Evolutionary conservation across 305 asterid species (phyloP), one percentile per base, ranked within the genome.

Genomic region (Fraxinus albicans): DNA sequence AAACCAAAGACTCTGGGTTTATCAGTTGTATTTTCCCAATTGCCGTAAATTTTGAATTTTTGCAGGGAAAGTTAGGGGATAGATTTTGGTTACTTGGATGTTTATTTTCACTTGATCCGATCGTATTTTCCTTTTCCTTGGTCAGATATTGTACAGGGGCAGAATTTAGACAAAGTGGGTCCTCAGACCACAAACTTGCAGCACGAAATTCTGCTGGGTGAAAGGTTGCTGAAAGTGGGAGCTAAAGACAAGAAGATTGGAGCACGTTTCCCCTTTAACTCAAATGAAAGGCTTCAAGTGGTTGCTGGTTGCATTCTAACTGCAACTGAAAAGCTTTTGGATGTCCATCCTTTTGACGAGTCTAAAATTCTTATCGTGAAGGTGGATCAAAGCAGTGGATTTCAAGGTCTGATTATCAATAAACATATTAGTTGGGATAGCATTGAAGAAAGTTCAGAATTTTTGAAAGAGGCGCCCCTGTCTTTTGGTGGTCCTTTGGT

Each of bases 401-500:
- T 89, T 83, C 91, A 88, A 78, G 99, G 99, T 80, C 89, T 96
- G 87, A 91, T 96, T 31, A 53, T 90, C 73, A 96, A 96, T 83
- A 96, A 93, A 84, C 95, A 80, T 53, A 91, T 96, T 60, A 89
- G 80, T 40, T 96, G 99, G 99, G 97, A 93, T 77, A 89, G 90
- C 34, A 86, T 89, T 84, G 97, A 89, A 82, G 95, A 87, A 80
- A 89, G 89, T 42, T 84, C 83, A 19, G 90, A 90, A 35, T 77
- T 86, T 44, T 81, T 94, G 35, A 93, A 93, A 85, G 89, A 89
- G 77, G 93, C 96, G 0, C 96, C 96, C 70, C 84, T 94, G n/a
- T 91, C 94, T 69, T 91, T 88, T 27, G 99, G 99, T 29, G 99
- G 99, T 74, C 98, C 99, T 12, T 94, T 93, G 36, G 69, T 93